Conservation (phyloP, 2,329 filamentous ascomycete genomes). For the Fusarium nisikadoi region DNA sequence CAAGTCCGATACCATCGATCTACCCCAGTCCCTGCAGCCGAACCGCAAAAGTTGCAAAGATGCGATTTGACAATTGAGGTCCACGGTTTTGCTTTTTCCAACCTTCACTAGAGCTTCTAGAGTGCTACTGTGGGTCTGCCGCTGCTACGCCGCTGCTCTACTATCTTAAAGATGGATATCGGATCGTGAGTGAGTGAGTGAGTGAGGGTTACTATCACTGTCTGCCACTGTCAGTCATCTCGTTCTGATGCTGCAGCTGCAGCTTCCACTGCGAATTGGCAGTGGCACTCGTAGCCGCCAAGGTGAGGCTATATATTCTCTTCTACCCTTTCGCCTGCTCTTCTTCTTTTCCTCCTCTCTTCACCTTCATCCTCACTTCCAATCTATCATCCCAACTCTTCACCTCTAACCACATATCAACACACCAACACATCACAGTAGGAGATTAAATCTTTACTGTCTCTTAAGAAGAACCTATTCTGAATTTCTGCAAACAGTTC, state of each 20-base stretch:
- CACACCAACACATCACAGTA: neutral
- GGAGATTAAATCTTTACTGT: neutral
- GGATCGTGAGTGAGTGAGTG: conserved; percentile 6
- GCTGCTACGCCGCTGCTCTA: conserved; percentile 3
- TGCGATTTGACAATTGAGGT: neutral
- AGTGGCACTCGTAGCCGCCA: neutral
- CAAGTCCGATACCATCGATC: conserved; percentile 8
- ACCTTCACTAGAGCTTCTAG: neutral
- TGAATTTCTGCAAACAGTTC: neutral
- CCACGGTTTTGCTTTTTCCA: conserved; percentile 22
- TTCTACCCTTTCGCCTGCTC: neutral
- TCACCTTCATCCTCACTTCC: neutral
- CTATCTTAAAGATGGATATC: neutral
- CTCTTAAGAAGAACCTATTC: neutral
- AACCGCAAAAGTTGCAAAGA: conserved; percentile 6
- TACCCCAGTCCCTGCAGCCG: conserved; percentile 3
- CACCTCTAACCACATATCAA: neutral
- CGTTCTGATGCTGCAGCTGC: neutral
- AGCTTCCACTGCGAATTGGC: too few relatives aligned
- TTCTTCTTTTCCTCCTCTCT: neutral
- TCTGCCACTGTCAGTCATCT: neutral
- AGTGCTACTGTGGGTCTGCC: conserved; percentile 6
- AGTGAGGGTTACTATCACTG: neutral
- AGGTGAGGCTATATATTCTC: conserved; percentile 7
- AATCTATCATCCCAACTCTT: neutral